Conservation (phyloP, 73 alveolate genomes). For the Tetrahymena borealis region DNA sequence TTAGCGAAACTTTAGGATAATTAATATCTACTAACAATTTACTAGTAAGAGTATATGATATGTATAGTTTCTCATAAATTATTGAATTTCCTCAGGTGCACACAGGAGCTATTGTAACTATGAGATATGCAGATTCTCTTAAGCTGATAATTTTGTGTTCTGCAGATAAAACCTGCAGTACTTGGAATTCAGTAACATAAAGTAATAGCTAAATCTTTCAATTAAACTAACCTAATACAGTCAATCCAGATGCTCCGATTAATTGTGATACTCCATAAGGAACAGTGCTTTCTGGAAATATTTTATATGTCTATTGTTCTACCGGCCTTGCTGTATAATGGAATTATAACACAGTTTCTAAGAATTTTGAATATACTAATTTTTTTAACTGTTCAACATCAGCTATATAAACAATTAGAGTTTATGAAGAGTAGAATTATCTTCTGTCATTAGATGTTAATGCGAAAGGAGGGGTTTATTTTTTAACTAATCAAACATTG, state of each 20-base stretch:
- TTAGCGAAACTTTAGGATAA: background rate
- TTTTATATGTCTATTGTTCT: background rate
- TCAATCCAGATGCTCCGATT: too few species aligned
- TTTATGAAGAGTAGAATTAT: background rate
- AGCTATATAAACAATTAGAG: background rate
- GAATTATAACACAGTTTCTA: background rate
- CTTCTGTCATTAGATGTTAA: background rate
- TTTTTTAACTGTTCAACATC: background rate
- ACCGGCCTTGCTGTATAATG: background rate
- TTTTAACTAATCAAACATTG: background rate
- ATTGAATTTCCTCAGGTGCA: background rate
- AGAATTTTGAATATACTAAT: background rate
- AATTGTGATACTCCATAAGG: background rate
- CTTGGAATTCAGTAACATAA: too few species aligned
- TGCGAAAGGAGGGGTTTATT: background rate
- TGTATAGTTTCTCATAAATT: background rate
- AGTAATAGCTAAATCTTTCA: too few species aligned
- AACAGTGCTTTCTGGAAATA: background rate
- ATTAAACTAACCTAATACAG: too few species aligned
- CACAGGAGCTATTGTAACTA: background rate
- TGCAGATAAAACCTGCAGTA: too few species aligned
- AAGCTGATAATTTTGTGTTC: too few species aligned
- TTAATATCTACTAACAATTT: background rate
- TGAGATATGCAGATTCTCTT: background rate
- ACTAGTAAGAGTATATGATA: background rate